Conservation (phyloP, 2,329 filamentous ascomycete genomes). For the Fusarium coffeatum region DNA sequence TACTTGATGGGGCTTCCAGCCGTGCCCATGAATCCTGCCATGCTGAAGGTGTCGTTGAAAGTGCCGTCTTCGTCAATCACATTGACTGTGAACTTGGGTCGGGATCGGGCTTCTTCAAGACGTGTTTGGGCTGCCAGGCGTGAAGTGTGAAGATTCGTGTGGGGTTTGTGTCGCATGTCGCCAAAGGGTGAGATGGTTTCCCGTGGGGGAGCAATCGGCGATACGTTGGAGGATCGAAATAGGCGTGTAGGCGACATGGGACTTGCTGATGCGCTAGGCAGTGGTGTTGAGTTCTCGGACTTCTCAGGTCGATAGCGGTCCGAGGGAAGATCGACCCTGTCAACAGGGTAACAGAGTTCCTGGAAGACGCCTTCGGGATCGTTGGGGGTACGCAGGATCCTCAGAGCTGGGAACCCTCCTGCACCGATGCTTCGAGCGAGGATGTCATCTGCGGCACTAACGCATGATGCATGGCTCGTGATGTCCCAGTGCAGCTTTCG, state of each 20-base stretch:
- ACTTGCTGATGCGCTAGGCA: constrained; percentile 36
- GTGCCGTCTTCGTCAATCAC: constrained; percentile 66
- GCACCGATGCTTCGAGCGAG: constrained; percentile 72
- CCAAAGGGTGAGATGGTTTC: constrained; percentile 22
- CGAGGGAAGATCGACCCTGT: constrained; percentile 62
- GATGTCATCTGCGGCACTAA: constrained; percentile 67
- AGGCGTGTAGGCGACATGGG: constrained; percentile 45
- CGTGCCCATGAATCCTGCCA: constrained; percentile 72
- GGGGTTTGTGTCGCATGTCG: constrained; percentile 44
- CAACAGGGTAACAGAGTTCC: constrained; percentile 72
- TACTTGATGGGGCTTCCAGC: constrained; percentile 71
- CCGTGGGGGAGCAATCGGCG: constrained; percentile 46
- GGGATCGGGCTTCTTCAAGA: constrained; percentile 66
- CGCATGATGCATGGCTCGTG: constrained; percentile 59
- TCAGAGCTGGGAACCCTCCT: constrained; percentile 71
- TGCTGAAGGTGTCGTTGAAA: constrained; percentile 62
- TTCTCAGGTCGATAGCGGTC: constrained; percentile 58
- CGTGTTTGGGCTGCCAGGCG: constrained; percentile 74
- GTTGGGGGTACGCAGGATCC: constrained; percentile 70
- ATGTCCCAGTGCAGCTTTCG: constrained; percentile 73
- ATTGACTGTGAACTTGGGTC: constrained; percentile 68
- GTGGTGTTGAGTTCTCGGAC: constrained; percentile 30
- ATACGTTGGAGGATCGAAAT: constrained; percentile 53
- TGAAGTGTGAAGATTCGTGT: constrained; percentile 62
- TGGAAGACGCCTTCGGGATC: constrained; percentile 79